Evolutionary conservation across 345 rosid species (phyloP), one percentile per base, ranked within the genome.

Genomic region (Dipteronia dyeriana): DNA sequence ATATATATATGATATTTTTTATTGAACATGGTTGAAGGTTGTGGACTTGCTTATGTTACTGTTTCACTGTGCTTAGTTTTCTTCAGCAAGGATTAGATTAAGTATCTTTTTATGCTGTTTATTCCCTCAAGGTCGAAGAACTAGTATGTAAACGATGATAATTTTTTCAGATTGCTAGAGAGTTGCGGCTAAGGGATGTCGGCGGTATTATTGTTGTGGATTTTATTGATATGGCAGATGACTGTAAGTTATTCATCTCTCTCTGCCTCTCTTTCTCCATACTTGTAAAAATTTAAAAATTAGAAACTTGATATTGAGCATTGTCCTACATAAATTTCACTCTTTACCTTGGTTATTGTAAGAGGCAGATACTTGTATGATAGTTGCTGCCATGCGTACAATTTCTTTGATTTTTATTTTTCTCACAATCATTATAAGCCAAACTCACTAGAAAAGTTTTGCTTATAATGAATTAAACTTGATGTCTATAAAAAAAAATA

Each of bases 151-250:
- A 74, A 71, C 39, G 53, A 56, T 67, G 53, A 69, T 60, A 41
- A 8, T 72, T 63, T 13, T 87, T 85, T 82, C 92, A 95, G 99
- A 95, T 95, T 81, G 98, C 98, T 31, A 90, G 99, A 85, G 99
- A 95, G 88, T 79, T 95, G 79, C 92, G 99, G 66, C 91, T 95
- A 78, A 88, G 99, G 85, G 97, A 93, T 74, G 87, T 95, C 65
- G 99, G 99, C 16, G 99, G 99, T 83, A 95, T 93, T 82, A 95
- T 95, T 78, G 98, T 95, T 72, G 99, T 95, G 39, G 99, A 95
- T 91, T 95, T 95, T 85, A 95, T 95, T 59, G 99, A 92, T 85
- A 93, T 93, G 98, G 94, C 66, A 61, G 97, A 93, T 83, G 98
- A 93, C 68, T 89, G 98, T 95, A 78, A 87, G 96, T 79, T 51